phyloP scores from a whole-genome alignment of 2,329 filamentous ascomycete species.

The Penicillium sumatraense region DNA sequence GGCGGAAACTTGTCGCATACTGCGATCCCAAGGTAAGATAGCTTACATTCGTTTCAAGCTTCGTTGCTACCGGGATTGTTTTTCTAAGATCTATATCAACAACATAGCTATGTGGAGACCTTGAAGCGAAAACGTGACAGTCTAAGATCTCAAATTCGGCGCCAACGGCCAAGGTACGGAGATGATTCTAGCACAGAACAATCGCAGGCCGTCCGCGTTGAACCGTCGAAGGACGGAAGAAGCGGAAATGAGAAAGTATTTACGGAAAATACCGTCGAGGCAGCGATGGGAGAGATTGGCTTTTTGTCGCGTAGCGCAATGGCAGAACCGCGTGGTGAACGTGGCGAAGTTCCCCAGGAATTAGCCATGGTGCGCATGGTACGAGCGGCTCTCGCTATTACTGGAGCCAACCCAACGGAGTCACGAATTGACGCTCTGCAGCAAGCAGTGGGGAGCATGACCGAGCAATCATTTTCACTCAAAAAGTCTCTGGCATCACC shows the following conservation, averaged over 20 bases:
- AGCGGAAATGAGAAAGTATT: background rate
- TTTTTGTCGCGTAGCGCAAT: constrained; percentile 37
- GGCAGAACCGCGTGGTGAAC: constrained; percentile 33
- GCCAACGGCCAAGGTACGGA: constrained; percentile 8
- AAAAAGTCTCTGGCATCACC: constrained; percentile 5
- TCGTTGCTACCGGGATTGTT: background rate
- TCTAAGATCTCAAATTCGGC: constrained; percentile 12
- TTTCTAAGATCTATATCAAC: background rate
- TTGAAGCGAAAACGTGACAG: constrained; percentile 25
- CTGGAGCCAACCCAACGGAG: constrained; percentile 15
- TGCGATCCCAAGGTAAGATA: constrained; percentile 19
- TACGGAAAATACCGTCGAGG: constrained; percentile 21
- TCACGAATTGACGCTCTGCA: constrained; percentile 3
- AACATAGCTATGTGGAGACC: constrained; percentile 22
- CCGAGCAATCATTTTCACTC: background rate
- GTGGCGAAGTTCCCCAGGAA: constrained; percentile 23
- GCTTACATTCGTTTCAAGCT: background rate
- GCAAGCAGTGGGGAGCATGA: constrained; percentile 1
- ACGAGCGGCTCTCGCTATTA: constrained; percentile 18
- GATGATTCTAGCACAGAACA: background rate
- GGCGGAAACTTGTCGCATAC: constrained; percentile 23
- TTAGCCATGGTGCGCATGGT: constrained; percentile 27
- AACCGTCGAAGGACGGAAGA: too few relatives aligned
- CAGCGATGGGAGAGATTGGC: constrained; percentile 36
- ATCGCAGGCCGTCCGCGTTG: background rate